These are phyloP conservation scores for Phaeomoniella chlamydospora DNA, from an alignment of 2,329 filamentous ascomycete genomes.

Conservation along the genomic window DNA sequence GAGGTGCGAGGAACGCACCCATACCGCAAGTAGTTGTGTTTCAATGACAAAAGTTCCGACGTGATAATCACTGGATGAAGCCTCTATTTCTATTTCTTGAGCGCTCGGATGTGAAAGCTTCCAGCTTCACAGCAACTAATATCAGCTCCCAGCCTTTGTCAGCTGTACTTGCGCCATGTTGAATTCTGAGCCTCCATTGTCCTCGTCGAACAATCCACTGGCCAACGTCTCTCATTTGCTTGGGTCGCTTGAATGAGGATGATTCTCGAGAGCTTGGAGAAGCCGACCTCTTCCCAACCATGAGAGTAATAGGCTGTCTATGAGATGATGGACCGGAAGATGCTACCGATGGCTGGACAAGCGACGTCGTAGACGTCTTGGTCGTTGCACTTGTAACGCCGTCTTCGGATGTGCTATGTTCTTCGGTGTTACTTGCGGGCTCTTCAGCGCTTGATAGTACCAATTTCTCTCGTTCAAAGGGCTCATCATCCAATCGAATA, in stretches of 20 bases:
- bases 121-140: slow-evolving; percentile 61
- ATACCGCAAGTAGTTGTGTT: too few relatives aligned
- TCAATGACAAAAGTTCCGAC: too few relatives aligned
- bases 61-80: too few relatives aligned
- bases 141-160: slow-evolving; percentile 49
- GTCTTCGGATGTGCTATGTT: too few relatives aligned
- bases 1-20: too few relatives aligned
- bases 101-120: slow-evolving; percentile 53
- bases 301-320: neutral
- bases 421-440: too few relatives aligned
- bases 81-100: slow-evolving; percentile 49
- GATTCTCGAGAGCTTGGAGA: slow-evolving; percentile 5
- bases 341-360: slow-evolving; percentile 3
- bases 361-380: slow-evolving; percentile 6
- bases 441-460: too few relatives aligned
- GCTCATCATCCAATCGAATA: too few relatives aligned
- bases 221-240: slow-evolving; percentile 12
- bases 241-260: slow-evolving; percentile 1
- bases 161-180: slow-evolving; percentile 32
- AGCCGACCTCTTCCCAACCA: slow-evolving; percentile 7
- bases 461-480: too few relatives aligned
- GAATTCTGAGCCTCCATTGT: slow-evolving; percentile 59
- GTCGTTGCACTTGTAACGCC: too few relatives aligned
- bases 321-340: neutral
- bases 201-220: slow-evolving; percentile 52